Conservation (phyloP, 108 stramenopile species). For the Cyclostephanos tholiformis region DNA sequence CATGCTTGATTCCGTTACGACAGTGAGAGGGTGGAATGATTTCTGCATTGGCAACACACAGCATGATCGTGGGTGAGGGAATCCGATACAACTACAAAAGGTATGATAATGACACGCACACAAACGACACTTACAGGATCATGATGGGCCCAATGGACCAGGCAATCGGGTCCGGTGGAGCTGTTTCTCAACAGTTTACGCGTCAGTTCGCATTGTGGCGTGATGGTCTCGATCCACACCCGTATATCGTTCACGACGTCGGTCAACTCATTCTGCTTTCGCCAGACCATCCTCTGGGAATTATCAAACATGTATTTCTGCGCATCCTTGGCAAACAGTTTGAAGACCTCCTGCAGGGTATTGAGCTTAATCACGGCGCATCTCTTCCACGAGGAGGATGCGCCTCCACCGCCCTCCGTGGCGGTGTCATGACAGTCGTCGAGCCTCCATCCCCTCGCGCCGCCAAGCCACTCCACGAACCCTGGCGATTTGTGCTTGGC, state of each 20-base stretch:
- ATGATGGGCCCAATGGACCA: slow-evolving; percentile 17
- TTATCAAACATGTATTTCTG: slow-evolving; percentile 6
- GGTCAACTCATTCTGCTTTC: slow-evolving; percentile 15
- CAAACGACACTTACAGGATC: slow-evolving; percentile 2
- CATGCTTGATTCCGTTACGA: slow-evolving; percentile 13
- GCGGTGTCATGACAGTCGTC: not conserved
- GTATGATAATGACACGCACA: not conserved
- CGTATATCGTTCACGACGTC: slow-evolving; percentile 9
- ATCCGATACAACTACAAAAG: no score
- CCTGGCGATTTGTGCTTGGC: not conserved
- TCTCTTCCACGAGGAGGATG: not conserved
- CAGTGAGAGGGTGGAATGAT: slow-evolving; percentile 7
- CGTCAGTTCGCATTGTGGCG: not conserved
- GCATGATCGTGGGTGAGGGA: not conserved
- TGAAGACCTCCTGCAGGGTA: slow-evolving; percentile 12
- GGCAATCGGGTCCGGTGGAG: slow-evolving; percentile 2
- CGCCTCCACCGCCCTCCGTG: not conserved
- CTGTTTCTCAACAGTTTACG: not conserved
- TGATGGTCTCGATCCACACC: slow-evolving; percentile 17
- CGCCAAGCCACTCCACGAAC: slow-evolving; percentile 15
- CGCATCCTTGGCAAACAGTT: slow-evolving; percentile 1
- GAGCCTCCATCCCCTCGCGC: slow-evolving; percentile 9
- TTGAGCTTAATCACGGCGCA: slow-evolving; percentile 12
- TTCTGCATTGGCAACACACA: not conserved
- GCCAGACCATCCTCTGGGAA: not conserved